Base-by-base conservation (phyloP, 345 rosid species). In the Lepidium sativum region DNA sequence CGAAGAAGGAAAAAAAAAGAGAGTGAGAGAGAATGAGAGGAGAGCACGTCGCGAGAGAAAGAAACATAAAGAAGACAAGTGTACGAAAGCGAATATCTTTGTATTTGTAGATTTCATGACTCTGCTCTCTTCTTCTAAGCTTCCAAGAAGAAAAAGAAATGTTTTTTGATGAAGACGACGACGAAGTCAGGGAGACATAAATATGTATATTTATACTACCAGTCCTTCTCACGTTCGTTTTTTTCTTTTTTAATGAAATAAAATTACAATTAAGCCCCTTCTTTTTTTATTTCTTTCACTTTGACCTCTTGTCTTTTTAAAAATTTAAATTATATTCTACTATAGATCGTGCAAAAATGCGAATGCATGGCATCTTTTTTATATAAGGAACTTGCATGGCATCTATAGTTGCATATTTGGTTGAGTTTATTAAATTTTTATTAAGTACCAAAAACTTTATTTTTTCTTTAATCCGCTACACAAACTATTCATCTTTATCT, bases 51-150 rank as follows among this genome's bases (percentile, higher is more conserved):
- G 63, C 54, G 64, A n/a, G 70, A 60, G 84, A 78, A 1, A 32
- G 81, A 78, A 0, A 81, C 75, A 74, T 66, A 56, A 62, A 16
- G 39, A 54, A 48, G 69, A 65, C 62, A 41, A 73, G 68, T 72
- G 77, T 62, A 78, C 72, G 76, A 82, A 70, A 63, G 17, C 12
- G 44, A 59, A 49, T 2, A 40, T 53, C 9, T 63, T 53, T 53
- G 67, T 60, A 10, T 69, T 33, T 34, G 23, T 42, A 16, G 13
- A 4, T 55, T 67, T 82, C 79, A 11, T 92, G 73, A 15, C 6
- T 42, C 4, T 40, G 8, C 9, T 12, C 4, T 18, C 37, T 14
- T 7, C 6, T 34, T n/a, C n/a, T n/a, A n/a, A n/a, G n/a, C n/a
- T n/a, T n/a, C n/a, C n/a, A n/a, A n/a, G n/a, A n/a, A n/a, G 11